Evolutionary conservation across 2,329 filamentous ascomycete species (phyloP).

Genomic region (Taxawa tesnikishii): DNA sequence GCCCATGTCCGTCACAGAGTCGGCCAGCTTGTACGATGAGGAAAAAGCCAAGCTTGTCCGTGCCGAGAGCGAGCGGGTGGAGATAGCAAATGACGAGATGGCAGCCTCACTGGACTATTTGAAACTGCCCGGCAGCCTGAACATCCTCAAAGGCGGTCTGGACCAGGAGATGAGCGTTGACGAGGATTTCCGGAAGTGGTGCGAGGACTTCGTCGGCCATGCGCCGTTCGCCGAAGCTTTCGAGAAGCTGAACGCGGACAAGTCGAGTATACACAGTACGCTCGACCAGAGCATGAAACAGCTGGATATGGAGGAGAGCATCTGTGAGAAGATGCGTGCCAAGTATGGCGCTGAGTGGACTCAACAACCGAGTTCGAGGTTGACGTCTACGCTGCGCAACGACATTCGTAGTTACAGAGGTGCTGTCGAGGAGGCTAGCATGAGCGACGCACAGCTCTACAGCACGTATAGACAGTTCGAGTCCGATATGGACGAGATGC

Average conservation of each 20-base stretch:
- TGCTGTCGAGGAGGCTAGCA: slow-evolving; percentile 77
- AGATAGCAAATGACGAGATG: slow-evolving; percentile 90
- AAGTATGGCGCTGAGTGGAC: slow-evolving; percentile 96
- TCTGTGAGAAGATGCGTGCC: slow-evolving; percentile 97
- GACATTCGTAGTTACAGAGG: slow-evolving; percentile 83
- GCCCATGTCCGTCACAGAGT: slow-evolving; percentile 90
- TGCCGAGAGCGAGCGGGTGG: slow-evolving; percentile 86
- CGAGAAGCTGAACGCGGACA: slow-evolving; percentile 65
- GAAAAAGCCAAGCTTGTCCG: slow-evolving; percentile 94
- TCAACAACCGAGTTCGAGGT: slow-evolving; percentile 81
- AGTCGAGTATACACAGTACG: slow-evolving; percentile 57
- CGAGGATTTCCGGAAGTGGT: slow-evolving; percentile 88
- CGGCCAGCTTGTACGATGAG: slow-evolving; percentile 92
- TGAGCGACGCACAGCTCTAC: slow-evolving; percentile 74
- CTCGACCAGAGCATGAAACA: slow-evolving; percentile 77
- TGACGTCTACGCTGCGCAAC: slow-evolving; percentile 75
- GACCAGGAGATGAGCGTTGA: slow-evolving; percentile 82
- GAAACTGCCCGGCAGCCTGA: slow-evolving; percentile 75
- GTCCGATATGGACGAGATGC: slow-evolving; percentile 88
- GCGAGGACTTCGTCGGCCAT: slow-evolving; percentile 79
- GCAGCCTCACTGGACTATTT: slow-evolving; percentile 89
- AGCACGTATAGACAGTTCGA: slow-evolving; percentile 77
- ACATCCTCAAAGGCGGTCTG: slow-evolving; percentile 84
- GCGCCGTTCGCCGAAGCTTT: slow-evolving; percentile 69
- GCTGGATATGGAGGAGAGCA: slow-evolving; percentile 91